Conservation (phyloP, 441 rosid species). For the Syzygium malaccense region DNA sequence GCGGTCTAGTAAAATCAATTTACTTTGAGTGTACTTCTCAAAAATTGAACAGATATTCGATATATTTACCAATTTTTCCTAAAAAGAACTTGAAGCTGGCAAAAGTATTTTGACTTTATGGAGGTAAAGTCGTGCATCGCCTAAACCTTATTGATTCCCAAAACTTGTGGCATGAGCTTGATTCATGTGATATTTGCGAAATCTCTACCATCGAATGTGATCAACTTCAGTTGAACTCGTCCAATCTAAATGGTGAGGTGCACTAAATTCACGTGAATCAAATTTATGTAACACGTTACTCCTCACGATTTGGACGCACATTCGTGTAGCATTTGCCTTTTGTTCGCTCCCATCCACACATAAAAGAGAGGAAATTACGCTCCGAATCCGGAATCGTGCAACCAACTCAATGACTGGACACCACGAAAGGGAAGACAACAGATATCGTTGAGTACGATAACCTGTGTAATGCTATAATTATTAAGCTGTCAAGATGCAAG, state of each 20-base stretch:
- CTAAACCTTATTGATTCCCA: neutral
- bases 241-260: neutral
- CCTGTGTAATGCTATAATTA: neutral
- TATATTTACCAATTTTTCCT: too few relatives aligned
- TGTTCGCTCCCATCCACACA: neutral
- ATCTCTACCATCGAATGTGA: neutral
- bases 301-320: too few relatives aligned
- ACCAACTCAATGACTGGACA: neutral
- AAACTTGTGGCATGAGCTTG: neutral
- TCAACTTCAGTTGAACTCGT: neutral
- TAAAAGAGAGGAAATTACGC: neutral
- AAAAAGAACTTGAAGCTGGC: neutral
- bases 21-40: too few relatives aligned
- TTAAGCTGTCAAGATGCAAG: neutral
- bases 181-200: neutral
- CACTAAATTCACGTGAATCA: too few relatives aligned
- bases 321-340: neutral
- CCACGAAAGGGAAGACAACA: neutral
- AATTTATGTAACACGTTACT: too few relatives aligned
- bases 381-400: neutral
- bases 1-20: neutral
- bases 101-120: neutral
- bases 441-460: neutral
- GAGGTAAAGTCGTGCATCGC: neutral
- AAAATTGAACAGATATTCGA: neutral